These are phyloP conservation scores for Globisporangium paroecandrum DNA, from an alignment of 352 stramenopile genomes.

Conservation along the genomic window DNA sequence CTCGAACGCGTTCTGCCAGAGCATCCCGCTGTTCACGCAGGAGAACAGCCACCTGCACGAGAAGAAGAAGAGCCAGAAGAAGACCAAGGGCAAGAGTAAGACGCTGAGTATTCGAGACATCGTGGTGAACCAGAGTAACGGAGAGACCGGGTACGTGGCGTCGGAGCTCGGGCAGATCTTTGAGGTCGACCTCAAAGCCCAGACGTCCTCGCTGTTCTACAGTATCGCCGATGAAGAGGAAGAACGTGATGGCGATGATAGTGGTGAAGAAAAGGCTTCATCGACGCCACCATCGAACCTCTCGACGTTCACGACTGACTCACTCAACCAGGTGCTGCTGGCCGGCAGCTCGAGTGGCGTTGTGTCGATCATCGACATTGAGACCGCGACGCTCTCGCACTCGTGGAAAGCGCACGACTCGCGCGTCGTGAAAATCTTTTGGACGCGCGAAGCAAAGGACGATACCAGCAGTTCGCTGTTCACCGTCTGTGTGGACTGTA, in stretches of 20 bases:
- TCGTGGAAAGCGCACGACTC: slow-evolving; percentile 52
- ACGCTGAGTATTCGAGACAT: slow-evolving; percentile 47
- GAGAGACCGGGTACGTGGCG: slow-evolving; percentile 45
- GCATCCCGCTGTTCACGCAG: slow-evolving; percentile 17
- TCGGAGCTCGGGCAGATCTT: slow-evolving; percentile 64
- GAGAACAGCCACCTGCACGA: not conserved
- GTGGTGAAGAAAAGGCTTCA: not conserved
- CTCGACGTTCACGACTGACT: slow-evolving; percentile 44
- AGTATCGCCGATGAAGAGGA: slow-evolving; percentile 5
- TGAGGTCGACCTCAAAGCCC: slow-evolving; percentile 32
- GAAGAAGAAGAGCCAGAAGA: slow-evolving; percentile 9
- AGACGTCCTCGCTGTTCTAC: slow-evolving; percentile 35
- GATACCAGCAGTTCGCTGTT: slow-evolving; percentile 38
- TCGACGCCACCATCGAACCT: slow-evolving; percentile 18
- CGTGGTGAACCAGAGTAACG: slow-evolving; percentile 29
- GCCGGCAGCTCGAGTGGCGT: slow-evolving; percentile 49
- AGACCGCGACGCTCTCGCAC: slow-evolving; percentile 25
- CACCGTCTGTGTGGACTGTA: slow-evolving; percentile 53
- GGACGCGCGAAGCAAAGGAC: slow-evolving; percentile 19
- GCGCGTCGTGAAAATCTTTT: slow-evolving; percentile 77
- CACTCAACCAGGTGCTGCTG: slow-evolving; percentile 35
- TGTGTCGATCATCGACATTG: slow-evolving; percentile 48
- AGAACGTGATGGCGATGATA: not conserved
- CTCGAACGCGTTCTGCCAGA: slow-evolving; percentile 13
- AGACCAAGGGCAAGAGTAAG: slow-evolving; percentile 30